Percentiles rank a stretch among this genome's conserved stretches.
Conservation (phyloP, 2,329 filamentous ascomycete species). For the Scorias spongiosa region DNA sequence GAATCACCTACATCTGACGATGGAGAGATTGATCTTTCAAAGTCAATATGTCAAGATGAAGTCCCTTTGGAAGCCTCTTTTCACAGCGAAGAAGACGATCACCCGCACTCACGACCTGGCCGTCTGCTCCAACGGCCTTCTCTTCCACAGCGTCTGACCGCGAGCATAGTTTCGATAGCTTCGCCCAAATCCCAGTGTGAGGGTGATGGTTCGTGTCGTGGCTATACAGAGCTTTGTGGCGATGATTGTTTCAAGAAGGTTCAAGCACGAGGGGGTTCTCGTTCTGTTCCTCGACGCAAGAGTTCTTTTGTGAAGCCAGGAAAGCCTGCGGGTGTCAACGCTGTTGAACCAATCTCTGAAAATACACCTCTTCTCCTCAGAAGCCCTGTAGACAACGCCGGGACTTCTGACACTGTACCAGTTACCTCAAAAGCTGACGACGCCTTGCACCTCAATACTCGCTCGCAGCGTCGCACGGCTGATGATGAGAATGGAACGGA, state of each 20-base stretch:
- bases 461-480: neutral
- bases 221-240: conserved; percentile 46
- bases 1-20: conserved; percentile 9
- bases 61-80: too few species aligned
- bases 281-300: neutral
- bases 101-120: conserved; percentile 6
- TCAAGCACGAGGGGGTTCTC: conserved; percentile 21
- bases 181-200: conserved; percentile 38
- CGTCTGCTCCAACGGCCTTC: conserved; percentile 20
- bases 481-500: neutral
- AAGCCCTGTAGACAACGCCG: too few species aligned
- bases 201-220: conserved; percentile 44
- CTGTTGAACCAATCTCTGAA: neutral
- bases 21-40: conserved; percentile 3
- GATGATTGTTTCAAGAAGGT: conserved; percentile 43
- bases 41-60: too few species aligned
- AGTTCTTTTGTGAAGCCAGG: neutral
- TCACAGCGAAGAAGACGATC: too few species aligned
- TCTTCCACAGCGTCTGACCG: conserved; percentile 25
- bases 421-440: neutral
- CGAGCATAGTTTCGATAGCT: conserved; percentile 34
- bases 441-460: neutral
- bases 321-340: too few species aligned
- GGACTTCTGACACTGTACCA: too few species aligned
- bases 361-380: neutral